These are phyloP conservation scores for Quercus agrifolia DNA, from an alignment of 306 rosid species.

Conservation along the genomic window DNA sequence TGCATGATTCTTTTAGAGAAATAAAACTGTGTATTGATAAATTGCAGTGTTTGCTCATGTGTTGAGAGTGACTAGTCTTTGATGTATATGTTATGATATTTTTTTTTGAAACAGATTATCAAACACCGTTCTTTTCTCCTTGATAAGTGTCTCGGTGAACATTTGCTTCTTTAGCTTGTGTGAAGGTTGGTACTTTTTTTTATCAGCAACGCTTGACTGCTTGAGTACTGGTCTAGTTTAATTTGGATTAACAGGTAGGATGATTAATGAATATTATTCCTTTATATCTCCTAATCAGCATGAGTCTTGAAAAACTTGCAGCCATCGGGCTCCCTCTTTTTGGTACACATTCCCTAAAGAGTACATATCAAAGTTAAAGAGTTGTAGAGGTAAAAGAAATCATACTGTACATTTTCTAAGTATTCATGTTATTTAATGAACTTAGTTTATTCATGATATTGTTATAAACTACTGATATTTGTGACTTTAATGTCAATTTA, in stretches of 20 bases:
- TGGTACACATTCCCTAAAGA: no score
- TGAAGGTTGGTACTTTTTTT: no score
- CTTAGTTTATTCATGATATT: neutral
- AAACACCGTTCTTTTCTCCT: slow-evolving; percentile 92
- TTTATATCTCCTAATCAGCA: no score
- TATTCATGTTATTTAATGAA: neutral
- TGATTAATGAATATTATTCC: no score
- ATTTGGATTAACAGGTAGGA: no score
- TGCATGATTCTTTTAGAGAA: neutral
- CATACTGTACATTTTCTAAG: neutral
- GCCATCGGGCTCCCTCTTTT: no score
- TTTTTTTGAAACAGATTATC: slow-evolving; percentile 70
- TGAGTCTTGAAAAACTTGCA: no score
- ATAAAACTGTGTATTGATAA: neutral
- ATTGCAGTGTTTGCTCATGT: neutral
- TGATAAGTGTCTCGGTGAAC: slow-evolving; percentile 73
- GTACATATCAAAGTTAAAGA: neutral
- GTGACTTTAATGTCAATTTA: neutral
- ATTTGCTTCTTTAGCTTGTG: no score
- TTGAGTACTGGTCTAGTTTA: no score
- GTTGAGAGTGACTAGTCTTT: neutral
- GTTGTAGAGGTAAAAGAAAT: neutral
- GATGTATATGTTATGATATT: slow-evolving; percentile 14
- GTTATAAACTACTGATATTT: neutral
- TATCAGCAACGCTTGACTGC: no score